Percentiles rank a stretch among this genome's conserved stretches.
Conservation (phyloP, 1,139 yeast species). For the Kurtzmaniella quercitrusa region DNA sequence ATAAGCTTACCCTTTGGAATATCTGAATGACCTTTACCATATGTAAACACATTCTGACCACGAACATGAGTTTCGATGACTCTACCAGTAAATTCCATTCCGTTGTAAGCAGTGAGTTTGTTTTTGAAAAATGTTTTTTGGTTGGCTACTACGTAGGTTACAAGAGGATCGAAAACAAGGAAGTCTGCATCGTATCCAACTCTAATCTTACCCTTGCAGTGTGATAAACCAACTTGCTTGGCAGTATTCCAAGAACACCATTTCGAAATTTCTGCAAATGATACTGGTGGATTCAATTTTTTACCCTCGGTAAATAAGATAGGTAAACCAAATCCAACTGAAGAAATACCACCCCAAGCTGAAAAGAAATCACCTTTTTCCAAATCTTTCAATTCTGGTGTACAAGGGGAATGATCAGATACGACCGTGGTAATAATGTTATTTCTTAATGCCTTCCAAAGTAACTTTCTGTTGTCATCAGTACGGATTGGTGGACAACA, state of each 20-base stretch:
- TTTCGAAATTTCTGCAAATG: slow-evolving; percentile 57
- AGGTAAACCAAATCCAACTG: slow-evolving; percentile 88
- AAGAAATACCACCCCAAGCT: slow-evolving; percentile 98
- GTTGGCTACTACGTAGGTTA: slow-evolving; percentile 53
- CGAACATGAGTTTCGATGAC: slow-evolving; percentile 76
- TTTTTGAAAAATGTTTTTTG: slow-evolving; percentile 69
- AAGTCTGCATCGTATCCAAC: slow-evolving; percentile 87
- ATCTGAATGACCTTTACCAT: slow-evolving; percentile 52
- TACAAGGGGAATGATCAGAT: slow-evolving; percentile 94
- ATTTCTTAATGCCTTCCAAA: slow-evolving; percentile 73
- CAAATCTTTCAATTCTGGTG: slow-evolving; percentile 81
- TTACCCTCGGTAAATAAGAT: slow-evolving; percentile 73
- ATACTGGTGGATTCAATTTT: slow-evolving; percentile 48
- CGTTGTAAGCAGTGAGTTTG: slow-evolving; percentile 83
- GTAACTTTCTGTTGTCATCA: slow-evolving; percentile 58
- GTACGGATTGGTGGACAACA: slow-evolving; percentile 94
- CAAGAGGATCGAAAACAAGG: slow-evolving; percentile 68
- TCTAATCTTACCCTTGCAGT: slow-evolving; percentile 66
- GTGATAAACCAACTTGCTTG: slow-evolving; percentile 72
- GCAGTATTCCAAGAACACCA: slow-evolving; percentile 89
- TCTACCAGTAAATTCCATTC: slow-evolving; percentile 62
- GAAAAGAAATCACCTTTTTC: slow-evolving; percentile 82
- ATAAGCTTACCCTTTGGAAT: slow-evolving; percentile 56
- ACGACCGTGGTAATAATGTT: slow-evolving; percentile 80
- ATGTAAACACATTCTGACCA: slow-evolving; percentile 63